A percentile compares a stretch with the other conserved stretches of the same genome.
Evolutionary conservation across 176 grass and related monocot species (phyloP).

Genomic region (Cenchrus americanus): DNA sequence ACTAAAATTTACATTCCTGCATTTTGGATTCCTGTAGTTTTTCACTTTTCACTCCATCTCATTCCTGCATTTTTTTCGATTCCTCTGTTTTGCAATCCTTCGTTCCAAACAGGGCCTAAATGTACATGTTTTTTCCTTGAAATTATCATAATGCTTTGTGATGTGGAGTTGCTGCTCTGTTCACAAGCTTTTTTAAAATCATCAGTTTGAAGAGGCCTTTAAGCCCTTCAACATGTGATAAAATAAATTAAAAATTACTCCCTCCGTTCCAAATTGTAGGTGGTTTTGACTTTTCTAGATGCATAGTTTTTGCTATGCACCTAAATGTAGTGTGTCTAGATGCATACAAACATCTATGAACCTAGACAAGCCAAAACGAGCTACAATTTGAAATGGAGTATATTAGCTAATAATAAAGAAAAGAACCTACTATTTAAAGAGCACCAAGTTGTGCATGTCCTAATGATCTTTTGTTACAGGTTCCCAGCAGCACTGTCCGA

Average conservation of each 20-base stretch:
- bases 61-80: too few species aligned
- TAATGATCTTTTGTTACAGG: constrained; percentile 48
- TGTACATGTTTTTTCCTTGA: background rate
- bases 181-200: background rate
- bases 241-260: background rate
- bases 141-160: background rate
- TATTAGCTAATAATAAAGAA: background rate
- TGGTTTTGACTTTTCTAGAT: too few species aligned
- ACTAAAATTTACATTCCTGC: too few species aligned
- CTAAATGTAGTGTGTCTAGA: too few species aligned
- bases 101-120: too few species aligned
- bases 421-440: background rate
- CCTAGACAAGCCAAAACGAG: too few species aligned
- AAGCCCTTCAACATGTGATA: background rate
- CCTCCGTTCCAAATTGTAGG: too few species aligned
- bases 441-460: background rate
- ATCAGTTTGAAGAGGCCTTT: background rate
- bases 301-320: too few species aligned
- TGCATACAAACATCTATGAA: too few species aligned
- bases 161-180: background rate
- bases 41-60: too few species aligned
- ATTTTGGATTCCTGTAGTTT: too few species aligned
- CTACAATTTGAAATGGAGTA: background rate
- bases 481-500: constrained; percentile 83
- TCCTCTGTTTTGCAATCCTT: too few species aligned